Conservation (phyloP, 306 rosid species). For the Coriaria nepalensis region DNA sequence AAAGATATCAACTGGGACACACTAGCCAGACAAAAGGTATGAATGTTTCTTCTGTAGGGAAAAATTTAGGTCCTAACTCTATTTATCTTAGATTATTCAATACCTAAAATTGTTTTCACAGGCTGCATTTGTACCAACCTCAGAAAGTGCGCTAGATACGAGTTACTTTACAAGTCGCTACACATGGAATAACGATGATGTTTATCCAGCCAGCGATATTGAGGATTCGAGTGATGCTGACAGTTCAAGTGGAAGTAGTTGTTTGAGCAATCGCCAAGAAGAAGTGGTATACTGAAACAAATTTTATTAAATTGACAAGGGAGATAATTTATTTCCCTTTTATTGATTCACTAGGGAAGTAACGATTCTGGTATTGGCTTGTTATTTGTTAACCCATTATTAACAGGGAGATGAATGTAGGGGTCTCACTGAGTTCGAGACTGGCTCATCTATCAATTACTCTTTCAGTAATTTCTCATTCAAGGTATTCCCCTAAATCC, state of each 20-base stretch:
- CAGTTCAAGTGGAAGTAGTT: conserved; percentile 88
- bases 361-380: conserved; percentile 17
- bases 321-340: too few species aligned
- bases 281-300: conserved; percentile 55
- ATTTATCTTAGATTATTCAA: conserved; percentile 6
- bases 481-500: conserved; percentile 41
- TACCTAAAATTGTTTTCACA: conserved; percentile 22
- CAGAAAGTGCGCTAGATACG: conserved; percentile 88
- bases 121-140: conserved; percentile 99
- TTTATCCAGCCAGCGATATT: conserved; percentile 51
- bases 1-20: conserved; percentile 98
- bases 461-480: conserved; percentile 97
- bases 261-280: conserved; percentile 81
- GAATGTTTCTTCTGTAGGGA: conserved; percentile 7
- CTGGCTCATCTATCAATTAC: conserved; percentile 69
- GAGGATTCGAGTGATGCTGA: conserved; percentile 91
- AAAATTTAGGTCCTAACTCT: conserved; percentile 5
- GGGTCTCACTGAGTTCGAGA: conserved; percentile 86
- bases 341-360: too few species aligned
- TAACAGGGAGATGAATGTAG: conserved; percentile 82
- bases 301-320: too few species aligned
- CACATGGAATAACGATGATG: conserved; percentile 72
- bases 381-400: conserved; percentile 16
- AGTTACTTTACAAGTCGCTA: conserved; percentile 93
- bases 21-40: conserved; percentile 93